Base-by-base conservation (phyloP, 495 filamentous ascomycete genomes). In the Aspergillus biplanus region DNA sequence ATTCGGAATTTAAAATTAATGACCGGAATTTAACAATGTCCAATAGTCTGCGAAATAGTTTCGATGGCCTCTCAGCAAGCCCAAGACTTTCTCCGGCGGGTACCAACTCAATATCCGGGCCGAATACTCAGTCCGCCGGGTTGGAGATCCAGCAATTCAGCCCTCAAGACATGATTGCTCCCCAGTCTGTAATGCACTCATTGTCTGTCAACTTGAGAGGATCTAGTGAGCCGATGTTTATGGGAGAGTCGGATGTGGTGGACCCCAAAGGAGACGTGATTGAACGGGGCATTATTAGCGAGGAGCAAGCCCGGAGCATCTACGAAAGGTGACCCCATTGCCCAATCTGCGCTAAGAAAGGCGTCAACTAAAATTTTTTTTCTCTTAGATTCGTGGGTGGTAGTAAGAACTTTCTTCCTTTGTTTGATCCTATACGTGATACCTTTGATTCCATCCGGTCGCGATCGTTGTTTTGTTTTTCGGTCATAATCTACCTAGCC, bases 381-480 rank as follows among this genome's bases (percentile, higher is more conserved):
- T 56, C 3, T 48, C 1, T 4, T 39, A 79, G 77, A 34, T 80
- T 80, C 52, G 67, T 72, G n/a, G 68, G 65, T 6, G 74, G 75
- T 7, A 78, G 75, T 48, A 80, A 78, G 39, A 78, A 80, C 58
- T 80, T 71, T 42, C 59, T 80, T 2, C 67, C 69, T 33, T 67
- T 80, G 3, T 80, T 80, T 34, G 77, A 80, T 47, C 77, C 77
- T 8, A 78, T 80, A 37, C 72, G 77, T 33, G 77, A 80, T 44
- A 80, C 77, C 31, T 80, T 80, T 31, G 77, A 80, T 56, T 80
- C 77, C 5, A 73, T 80, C 48, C 71, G 77, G 6, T 77, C 75
- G 48, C 75, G 77, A 12, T 80, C 77, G 1, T 62, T 80, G 32
- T 80, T 80, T 34, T 80, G 77, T 58, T 80, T 80, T 35, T 76